phyloP scores from a whole-genome alignment of 768 basidiomycete genomes.

The Amanita brunnescens region DNA sequence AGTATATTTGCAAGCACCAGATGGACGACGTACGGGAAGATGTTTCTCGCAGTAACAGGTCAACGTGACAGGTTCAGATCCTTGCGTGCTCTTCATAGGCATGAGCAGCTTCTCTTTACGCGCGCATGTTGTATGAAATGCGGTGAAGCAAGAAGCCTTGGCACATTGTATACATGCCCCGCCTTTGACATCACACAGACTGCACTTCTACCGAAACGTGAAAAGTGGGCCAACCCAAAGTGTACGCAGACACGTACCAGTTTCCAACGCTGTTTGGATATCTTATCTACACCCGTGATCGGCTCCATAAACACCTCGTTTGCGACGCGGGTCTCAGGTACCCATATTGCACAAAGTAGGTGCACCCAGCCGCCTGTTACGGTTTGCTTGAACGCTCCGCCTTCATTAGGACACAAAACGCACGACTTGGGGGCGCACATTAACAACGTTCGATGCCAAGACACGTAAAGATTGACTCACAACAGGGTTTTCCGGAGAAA shows the following conservation, averaged over 20 bases:
- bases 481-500: conserved; percentile 93
- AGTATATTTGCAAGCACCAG: background rate
- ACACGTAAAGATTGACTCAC: conserved; percentile 34
- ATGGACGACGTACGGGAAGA: conserved; percentile 58
- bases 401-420: conserved; percentile 93
- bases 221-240: background rate
- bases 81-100: conserved; percentile 80
- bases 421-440: conserved; percentile 55
- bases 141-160: conserved; percentile 81
- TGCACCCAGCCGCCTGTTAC: conserved; percentile 91
- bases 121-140: conserved; percentile 94
- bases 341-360: conserved; percentile 94
- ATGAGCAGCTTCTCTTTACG: conserved; percentile 76
- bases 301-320: conserved; percentile 99
- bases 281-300: conserved; percentile 78
- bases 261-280: conserved; percentile 90
- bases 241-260: conserved; percentile 46
- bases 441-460: background rate
- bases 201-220: conserved; percentile 32
- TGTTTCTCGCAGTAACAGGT: conserved; percentile 87
- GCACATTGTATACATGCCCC: conserved; percentile 97
- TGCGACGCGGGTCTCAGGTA: conserved; percentile 86
- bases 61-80: conserved; percentile 62
- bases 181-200: conserved; percentile 34
- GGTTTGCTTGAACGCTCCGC: conserved; percentile 98